Conservation (phyloP, 129 eudicot genomes). For the Tanacetum coccineum region DNA sequence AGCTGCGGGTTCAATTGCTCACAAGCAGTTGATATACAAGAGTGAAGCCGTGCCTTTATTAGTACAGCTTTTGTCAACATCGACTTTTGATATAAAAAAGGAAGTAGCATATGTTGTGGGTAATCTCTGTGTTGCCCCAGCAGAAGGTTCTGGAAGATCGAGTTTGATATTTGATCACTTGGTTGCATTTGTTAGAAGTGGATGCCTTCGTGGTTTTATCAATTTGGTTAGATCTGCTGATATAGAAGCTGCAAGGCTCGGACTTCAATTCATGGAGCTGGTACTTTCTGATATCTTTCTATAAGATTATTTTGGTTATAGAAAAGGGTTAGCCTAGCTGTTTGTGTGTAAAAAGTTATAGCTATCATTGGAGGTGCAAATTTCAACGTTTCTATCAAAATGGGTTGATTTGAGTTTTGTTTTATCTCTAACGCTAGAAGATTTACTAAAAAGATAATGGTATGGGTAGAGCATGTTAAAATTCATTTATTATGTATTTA, state of each 20-base stretch:
- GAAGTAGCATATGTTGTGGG: constrained; percentile 94
- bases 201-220: constrained; percentile 82
- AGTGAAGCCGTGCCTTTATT: constrained; percentile 68
- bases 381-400: too few species aligned
- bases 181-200: constrained; percentile 69
- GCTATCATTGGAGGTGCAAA: too few species aligned
- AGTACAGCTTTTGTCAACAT: constrained; percentile 51
- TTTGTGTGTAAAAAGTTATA: neutral
- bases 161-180: constrained; percentile 73
- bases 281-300: constrained; percentile 30
- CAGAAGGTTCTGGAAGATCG: constrained; percentile 73
- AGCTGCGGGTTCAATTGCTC: constrained; percentile 85
- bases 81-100: constrained; percentile 81
- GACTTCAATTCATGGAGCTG: constrained; percentile 93
- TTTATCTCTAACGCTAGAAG: neutral
- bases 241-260: constrained; percentile 88
- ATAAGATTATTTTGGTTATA: neutral
- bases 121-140: constrained; percentile 81
- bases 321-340: neutral
- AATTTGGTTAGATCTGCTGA: constrained; percentile 94
- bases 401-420: neutral
- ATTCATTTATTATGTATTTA: too few species aligned
- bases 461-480: neutral
- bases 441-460: neutral
- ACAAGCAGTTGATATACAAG: constrained; percentile 60